Conservation (phyloP, 2,329 filamentous ascomycete genomes). For the Aspergillus pseudoglaucus region DNA sequence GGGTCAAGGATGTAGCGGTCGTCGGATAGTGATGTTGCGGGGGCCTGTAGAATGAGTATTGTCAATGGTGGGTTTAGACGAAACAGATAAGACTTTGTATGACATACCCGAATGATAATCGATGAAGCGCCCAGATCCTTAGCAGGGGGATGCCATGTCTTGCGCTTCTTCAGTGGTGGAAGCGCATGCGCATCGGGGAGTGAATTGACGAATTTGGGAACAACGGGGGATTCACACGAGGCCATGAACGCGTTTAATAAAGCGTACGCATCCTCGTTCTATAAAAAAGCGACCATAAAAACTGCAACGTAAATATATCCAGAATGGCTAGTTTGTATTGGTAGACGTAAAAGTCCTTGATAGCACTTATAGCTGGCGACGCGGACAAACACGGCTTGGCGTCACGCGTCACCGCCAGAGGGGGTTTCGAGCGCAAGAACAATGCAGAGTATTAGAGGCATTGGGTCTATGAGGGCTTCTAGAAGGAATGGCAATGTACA, state of each 20-base stretch:
- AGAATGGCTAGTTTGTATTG: neutral
- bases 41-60: conserved; percentile 20
- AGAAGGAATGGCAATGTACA: no score
- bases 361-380: neutral
- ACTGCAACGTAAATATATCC: neutral
- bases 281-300: neutral
- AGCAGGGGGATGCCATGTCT: conserved; percentile 14
- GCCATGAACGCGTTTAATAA: conserved; percentile 30
- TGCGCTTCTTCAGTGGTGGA: conserved; percentile 30
- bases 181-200: conserved; percentile 15
- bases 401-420: conserved; percentile 1
- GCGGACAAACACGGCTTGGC: neutral
- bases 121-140: conserved; percentile 14
- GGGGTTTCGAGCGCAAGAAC: neutral
- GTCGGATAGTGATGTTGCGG: conserved; percentile 28
- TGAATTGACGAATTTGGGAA: conserved; percentile 31
- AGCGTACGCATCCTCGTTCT: conserved; percentile 7
- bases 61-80: neutral
- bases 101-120: conserved; percentile 29
- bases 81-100: neutral
- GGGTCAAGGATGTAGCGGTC: conserved; percentile 30
- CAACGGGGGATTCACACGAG: conserved; percentile 23
- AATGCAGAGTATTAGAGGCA: neutral
- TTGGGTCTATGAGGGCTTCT: neutral
- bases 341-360: neutral